These are phyloP conservation scores for Juglanconis juglandina DNA, from an alignment of 2,329 filamentous ascomycete species.

Conservation along the genomic window DNA sequence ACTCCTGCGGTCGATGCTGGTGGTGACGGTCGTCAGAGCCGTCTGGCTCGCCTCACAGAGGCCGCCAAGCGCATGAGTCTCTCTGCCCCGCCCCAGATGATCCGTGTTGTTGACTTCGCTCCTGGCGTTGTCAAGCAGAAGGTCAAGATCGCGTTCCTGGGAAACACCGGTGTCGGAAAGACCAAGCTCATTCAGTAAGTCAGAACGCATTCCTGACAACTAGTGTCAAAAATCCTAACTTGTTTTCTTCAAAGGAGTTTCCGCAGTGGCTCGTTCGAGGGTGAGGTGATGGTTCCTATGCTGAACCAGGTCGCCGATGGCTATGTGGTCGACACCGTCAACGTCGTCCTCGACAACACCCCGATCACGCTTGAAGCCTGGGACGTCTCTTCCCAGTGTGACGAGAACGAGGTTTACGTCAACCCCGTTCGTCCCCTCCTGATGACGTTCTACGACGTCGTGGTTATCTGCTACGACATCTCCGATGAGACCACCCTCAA, in stretches of 20 bases:
- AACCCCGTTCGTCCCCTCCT: conserved; percentile 13
- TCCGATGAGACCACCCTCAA: conserved; percentile 27
- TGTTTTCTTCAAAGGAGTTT: background rate
- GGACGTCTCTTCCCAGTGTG: conserved; percentile 24
- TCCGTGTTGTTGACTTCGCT: background rate
- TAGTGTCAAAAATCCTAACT: background rate
- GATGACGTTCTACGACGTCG: conserved; percentile 29
- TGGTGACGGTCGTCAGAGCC: conserved; percentile 12
- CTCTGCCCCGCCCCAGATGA: background rate
- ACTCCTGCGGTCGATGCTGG: background rate
- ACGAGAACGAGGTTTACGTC: conserved; percentile 4
- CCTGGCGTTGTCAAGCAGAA: background rate
- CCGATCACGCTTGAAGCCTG: conserved; percentile 22
- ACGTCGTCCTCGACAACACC: conserved; percentile 2
- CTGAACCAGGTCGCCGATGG: background rate
- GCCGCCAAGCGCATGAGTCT: background rate
- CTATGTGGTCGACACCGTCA: background rate
- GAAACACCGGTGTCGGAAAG: background rate
- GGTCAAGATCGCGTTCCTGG: background rate
- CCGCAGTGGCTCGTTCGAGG: background rate
- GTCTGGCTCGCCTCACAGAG: background rate
- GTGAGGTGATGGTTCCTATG: background rate
- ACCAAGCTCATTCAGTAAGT: background rate
- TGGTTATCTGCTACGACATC: conserved; percentile 36
- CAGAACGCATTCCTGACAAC: no score